Evolutionary conservation across 768 basidiomycete genomes (phyloP), one percentile per base, ranked within the genome.

Genomic region (Serendipita sp.): DNA sequence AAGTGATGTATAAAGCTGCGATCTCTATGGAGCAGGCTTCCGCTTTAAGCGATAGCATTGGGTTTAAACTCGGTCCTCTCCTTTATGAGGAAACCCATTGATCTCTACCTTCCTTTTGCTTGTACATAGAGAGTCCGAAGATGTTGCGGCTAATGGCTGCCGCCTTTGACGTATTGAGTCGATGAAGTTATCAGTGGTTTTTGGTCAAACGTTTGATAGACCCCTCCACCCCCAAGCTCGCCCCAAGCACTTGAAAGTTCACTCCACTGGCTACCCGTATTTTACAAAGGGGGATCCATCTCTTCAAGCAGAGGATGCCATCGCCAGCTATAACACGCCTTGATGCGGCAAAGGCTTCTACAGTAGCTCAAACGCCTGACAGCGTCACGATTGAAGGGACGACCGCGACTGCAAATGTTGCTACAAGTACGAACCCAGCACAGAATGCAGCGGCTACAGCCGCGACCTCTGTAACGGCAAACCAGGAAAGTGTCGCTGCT

Each of bases 1-100:
- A 84, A 0, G 81, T 86, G 0, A 80, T 76, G 73, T 86, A 86
- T 71, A 90, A 87, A 67, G 86, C 82, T 68, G 84, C 81, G 0
- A 76, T 90, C n/a, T 78, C 80, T 16, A 58, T 58, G 53, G 53
- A 58, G 53, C 53, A 58, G n/a, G 53, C 53, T 26, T 58, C 53
- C 17, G 53, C 24, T n/a, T n/a, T 28, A n/a, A 58, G 53, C 33
- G 53, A 58, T 9, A 58, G 53, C 31, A 22, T 58, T 9, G 30
- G 53, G 20, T 26, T 58, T n/a, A 58, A 58, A n/a, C 53, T 58
- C 20, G 53, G 53, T 26, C 53, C 53, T 26, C 31, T 58, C 11
- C 30, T 58, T n/a, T 33, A 58, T n/a, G 53, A 58, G 33, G 53
- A 58, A 24, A 11, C 11, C 11, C 24, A 24, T 30, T 58, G 31